These are phyloP conservation scores for Rhizoctonia solani DNA, from an alignment of 1,284 basidiomycete species.

Conservation along the genomic window DNA sequence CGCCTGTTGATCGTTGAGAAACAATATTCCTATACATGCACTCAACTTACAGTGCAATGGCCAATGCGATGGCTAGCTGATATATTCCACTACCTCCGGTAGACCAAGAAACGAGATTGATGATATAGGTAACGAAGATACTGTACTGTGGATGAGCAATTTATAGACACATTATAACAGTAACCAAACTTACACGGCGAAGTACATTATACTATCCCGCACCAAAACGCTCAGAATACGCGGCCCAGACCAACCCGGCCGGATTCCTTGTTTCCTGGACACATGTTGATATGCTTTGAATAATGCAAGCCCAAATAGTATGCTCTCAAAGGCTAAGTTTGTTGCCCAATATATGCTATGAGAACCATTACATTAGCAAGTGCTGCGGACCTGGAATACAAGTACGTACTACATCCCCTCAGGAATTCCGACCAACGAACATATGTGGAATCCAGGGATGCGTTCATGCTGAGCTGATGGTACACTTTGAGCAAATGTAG, in stretches of 20 bases:
- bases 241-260: conserved; percentile 26
- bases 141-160: background rate
- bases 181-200: conserved; percentile 15
- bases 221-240: conserved; percentile 22
- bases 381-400: background rate
- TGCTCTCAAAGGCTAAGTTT: conserved; percentile 15
- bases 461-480: conserved; percentile 7
- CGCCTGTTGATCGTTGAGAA: conserved; percentile 12
- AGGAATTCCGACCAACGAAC: conserved; percentile 8
- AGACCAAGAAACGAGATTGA: conserved; percentile 29
- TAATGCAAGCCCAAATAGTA: conserved; percentile 17
- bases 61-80: conserved; percentile 27
- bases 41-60: conserved; percentile 23
- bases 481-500: background rate
- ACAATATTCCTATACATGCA: too few relatives aligned
- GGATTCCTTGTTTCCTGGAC: background rate
- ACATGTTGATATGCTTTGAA: conserved; percentile 28
- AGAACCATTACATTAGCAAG: background rate
- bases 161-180: background rate
- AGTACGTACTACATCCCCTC: conserved; percentile 13
- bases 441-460: conserved; percentile 24
- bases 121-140: conserved; percentile 33
- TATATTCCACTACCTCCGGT: conserved; percentile 18
- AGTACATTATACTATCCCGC: conserved; percentile 30
- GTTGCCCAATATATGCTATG: conserved; percentile 33